Conservation (phyloP, 179 eudicot species). For the Gypsophila paniculata region DNA sequence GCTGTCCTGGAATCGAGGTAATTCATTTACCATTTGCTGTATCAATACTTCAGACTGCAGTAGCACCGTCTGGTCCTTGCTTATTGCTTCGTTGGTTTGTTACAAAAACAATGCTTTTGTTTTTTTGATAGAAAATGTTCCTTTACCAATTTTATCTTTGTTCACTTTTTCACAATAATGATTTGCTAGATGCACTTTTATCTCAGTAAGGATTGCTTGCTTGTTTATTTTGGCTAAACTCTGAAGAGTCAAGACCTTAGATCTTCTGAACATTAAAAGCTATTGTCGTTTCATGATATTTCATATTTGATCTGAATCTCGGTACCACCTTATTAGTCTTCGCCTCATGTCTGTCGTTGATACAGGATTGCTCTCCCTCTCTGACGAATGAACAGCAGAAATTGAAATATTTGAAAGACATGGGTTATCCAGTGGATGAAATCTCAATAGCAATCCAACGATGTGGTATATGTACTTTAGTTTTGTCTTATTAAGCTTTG, state of each 20-base stretch:
- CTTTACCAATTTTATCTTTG: background rate
- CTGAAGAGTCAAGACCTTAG: too few species aligned
- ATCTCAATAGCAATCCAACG: constrained; percentile 58
- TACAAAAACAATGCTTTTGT: background rate
- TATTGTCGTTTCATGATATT: background rate
- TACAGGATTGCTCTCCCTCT: constrained; percentile 39
- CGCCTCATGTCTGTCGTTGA: constrained; percentile 19
- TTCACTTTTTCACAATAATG: background rate
- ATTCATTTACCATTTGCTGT: constrained; percentile 2
- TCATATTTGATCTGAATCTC: background rate
- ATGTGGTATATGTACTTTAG: constrained; percentile 49
- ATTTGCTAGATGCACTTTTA: background rate
- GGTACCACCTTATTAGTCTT: background rate
- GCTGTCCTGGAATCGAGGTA: constrained; percentile 49
- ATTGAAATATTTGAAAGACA: constrained; percentile 40
- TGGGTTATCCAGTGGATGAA: constrained; percentile 67
- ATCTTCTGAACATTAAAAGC: too few species aligned
- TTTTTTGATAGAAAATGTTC: background rate
- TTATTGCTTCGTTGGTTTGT: background rate
- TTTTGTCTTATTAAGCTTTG: background rate
- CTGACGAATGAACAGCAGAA: constrained; percentile 31
- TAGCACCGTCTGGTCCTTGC: background rate
- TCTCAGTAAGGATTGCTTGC: too few species aligned
- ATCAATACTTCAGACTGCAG: background rate
- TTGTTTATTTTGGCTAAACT: too few species aligned